Conservation (phyloP, 2,329 filamentous ascomycete genomes). For the Akanthomyces lecanii region DNA sequence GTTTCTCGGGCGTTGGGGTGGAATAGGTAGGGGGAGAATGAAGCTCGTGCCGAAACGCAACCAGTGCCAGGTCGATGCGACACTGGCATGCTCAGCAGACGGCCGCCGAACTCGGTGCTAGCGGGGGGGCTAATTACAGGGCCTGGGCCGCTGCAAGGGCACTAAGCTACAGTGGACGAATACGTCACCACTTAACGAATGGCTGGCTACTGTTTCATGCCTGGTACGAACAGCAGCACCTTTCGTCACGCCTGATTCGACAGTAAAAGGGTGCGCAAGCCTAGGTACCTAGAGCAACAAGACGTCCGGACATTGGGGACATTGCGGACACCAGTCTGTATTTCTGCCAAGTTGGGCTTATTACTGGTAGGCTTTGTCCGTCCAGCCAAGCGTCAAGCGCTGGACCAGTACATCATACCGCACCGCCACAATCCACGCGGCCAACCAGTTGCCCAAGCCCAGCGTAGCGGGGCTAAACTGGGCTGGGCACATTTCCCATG, state of each 20-base stretch:
- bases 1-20: background rate
- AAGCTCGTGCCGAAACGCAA: background rate
- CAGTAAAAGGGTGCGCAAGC: no score
- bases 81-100: background rate
- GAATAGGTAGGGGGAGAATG: background rate
- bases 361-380: no score
- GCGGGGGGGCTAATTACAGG: no score
- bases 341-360: background rate
- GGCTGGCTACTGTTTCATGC: background rate
- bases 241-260: background rate
- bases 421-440: slow-evolving; percentile 26
- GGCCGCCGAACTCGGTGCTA: background rate
- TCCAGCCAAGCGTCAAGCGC: background rate
- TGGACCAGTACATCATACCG: background rate
- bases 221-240: background rate
- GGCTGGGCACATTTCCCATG: background rate
- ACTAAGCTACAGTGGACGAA: background rate
- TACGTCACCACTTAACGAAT: background rate
- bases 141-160: background rate
- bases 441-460: slow-evolving; percentile 1
- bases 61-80: background rate
- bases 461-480: slow-evolving; percentile 6
- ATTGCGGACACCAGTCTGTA: background rate
- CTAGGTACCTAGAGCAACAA: no score
- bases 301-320: background rate